Conservation (phyloP, 306 rosid genomes). For the Prunus fruticosa region DNA sequence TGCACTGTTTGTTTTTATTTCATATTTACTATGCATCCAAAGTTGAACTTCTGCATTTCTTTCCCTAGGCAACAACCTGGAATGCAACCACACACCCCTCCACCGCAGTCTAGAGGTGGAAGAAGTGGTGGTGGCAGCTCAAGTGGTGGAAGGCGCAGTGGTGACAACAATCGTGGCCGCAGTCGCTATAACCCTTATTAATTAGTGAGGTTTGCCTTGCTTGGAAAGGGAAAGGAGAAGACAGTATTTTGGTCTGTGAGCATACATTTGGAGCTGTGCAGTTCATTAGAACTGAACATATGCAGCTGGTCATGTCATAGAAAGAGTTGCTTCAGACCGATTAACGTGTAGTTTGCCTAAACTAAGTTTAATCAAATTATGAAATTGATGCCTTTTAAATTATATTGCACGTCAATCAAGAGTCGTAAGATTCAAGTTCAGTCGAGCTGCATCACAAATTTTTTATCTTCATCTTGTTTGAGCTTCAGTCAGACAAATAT, state of each 20-base stretch:
- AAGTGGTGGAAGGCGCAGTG: slow-evolving; percentile 43
- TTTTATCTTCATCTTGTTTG: not conserved
- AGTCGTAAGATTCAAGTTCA: too few species aligned
- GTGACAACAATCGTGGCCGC: slow-evolving; percentile 45
- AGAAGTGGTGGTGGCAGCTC: slow-evolving; percentile 44
- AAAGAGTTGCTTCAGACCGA: not conserved
- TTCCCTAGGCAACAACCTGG: slow-evolving; percentile 56
- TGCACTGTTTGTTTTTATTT: not conserved
- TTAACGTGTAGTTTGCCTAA: not conserved
- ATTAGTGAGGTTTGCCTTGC: not conserved
- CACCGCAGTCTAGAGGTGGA: slow-evolving; percentile 38
- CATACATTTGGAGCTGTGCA: not conserved
- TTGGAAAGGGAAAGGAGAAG: not conserved
- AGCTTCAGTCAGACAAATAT: not conserved
- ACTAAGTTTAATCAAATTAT: not conserved
- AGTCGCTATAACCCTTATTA: slow-evolving; percentile 63
- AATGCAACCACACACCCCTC: slow-evolving; percentile 36
- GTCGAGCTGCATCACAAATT: not conserved
- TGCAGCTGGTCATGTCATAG: not conserved
- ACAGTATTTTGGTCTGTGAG: not conserved
- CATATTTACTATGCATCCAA: not conserved
- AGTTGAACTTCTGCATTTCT: slow-evolving; percentile 14
- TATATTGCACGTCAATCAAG: not conserved
- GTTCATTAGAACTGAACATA: not conserved
- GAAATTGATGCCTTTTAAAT: not conserved